A percentile compares a stretch with the other conserved stretches of the same genome.
phyloP scores from a whole-genome alignment of 371 early-diverging fungal genomes.

The Mortierella sp. region DNA sequence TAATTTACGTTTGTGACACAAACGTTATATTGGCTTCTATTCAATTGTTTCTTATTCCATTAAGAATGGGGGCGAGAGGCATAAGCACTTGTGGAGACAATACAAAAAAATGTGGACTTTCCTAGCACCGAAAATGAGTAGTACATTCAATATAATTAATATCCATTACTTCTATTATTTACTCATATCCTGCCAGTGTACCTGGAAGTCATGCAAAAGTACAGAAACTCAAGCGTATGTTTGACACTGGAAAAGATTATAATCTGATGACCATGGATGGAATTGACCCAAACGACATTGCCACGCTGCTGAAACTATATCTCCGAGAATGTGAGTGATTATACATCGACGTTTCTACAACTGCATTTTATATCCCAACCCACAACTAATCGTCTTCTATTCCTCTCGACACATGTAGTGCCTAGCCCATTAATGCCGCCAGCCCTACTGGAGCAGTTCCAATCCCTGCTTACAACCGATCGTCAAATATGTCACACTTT shows the following conservation, averaged over 20 bases:
- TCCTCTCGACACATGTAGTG: constrained; percentile 13
- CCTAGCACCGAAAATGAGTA: too few relatives aligned
- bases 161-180: background rate
- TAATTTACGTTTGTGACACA: constrained; percentile 29
- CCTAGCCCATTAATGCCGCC: constrained; percentile 40
- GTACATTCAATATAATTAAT: background rate
- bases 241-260: constrained; percentile 52
- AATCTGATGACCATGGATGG: constrained; percentile 41
- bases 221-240: constrained; percentile 46
- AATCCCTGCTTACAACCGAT: constrained; percentile 46
- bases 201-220: constrained; percentile 56
- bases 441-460: constrained; percentile 39
- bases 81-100: background rate
- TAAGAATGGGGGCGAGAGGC: background rate
- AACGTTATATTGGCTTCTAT: background rate
- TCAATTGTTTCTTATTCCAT: background rate
- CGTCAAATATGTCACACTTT: constrained; percentile 49
- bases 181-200: constrained; percentile 13
- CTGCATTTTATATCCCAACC: background rate
- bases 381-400: background rate
- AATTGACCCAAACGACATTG: constrained; percentile 52
- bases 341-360: background rate
- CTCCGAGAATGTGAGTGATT: constrained; percentile 49
- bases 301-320: constrained; percentile 53
- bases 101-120: too few relatives aligned